Conservation (phyloP, 129 eudicot genomes). For the Arctium lappa region DNA sequence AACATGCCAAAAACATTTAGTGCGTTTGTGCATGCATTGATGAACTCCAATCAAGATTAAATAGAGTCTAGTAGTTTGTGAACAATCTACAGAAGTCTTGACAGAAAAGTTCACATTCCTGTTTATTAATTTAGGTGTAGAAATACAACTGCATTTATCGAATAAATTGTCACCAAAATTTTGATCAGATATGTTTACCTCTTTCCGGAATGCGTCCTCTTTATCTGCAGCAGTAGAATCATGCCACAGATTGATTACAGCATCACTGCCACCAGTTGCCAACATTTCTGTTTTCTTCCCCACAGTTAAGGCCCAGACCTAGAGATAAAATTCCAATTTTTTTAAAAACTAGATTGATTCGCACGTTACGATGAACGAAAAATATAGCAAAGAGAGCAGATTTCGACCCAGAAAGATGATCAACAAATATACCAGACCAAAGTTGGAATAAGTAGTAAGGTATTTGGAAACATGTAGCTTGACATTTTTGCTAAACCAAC, state of each 20-base stretch:
- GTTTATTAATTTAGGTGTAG: background rate
- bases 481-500: too few species aligned
- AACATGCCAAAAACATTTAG: too few species aligned
- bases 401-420: background rate
- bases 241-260: conserved; percentile 86
- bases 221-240: conserved; percentile 87
- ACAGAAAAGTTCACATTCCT: background rate
- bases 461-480: too few species aligned
- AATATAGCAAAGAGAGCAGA: background rate
- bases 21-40: too few species aligned
- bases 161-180: background rate
- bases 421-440: background rate
- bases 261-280: conserved; percentile 96
- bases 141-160: background rate
- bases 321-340: background rate
- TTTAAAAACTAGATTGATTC: background rate
- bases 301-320: conserved; percentile 95
- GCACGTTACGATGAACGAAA: background rate
- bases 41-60: background rate
- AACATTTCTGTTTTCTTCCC: conserved; percentile 95
- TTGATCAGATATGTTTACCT: conserved; percentile 39
- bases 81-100: too few species aligned
- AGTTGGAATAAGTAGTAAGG: too few species aligned
- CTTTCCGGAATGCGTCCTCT: conserved; percentile 84
- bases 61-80: background rate